Percentiles rank a stretch among this genome's conserved stretches.
These are phyloP conservation scores for Penicillium sp. DNA, from an alignment of 2,329 filamentous ascomycete species.

Conservation along the genomic window DNA sequence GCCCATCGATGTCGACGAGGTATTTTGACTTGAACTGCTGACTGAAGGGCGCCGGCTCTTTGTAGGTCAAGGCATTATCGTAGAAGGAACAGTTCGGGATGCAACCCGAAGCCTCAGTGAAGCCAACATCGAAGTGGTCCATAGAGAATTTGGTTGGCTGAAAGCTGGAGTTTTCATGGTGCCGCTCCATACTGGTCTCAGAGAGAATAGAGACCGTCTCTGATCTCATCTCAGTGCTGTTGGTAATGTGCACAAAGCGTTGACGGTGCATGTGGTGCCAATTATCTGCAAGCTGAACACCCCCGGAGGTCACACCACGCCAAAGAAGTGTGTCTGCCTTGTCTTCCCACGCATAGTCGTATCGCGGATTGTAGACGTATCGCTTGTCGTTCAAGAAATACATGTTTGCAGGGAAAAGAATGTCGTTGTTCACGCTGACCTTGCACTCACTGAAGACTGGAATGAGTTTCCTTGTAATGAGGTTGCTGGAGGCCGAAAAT, in stretches of 20 bases:
- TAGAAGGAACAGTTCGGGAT: constrained; percentile 42
- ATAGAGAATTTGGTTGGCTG: constrained; percentile 29
- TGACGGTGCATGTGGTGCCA: constrained; percentile 43
- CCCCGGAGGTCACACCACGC: constrained; percentile 66
- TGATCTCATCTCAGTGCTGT: constrained; percentile 32
- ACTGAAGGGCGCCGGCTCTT: constrained; percentile 31
- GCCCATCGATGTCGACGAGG: constrained; percentile 41
- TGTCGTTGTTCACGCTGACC: constrained; percentile 67
- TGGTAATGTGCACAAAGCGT: constrained; percentile 37
- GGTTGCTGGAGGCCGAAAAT: constrained; percentile 53
- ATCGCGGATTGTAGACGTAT: constrained; percentile 57
- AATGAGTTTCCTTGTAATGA: constrained; percentile 46
- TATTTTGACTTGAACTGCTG: constrained; percentile 40
- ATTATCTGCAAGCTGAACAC: constrained; percentile 49
- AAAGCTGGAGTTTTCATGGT: constrained; percentile 10
- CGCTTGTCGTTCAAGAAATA: constrained; percentile 60
- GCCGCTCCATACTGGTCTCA: constrained; percentile 20
- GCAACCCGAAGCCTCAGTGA: constrained; percentile 35
- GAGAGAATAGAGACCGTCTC: constrained; percentile 29
- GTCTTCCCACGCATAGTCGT: constrained; percentile 58
- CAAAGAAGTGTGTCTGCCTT: constrained; percentile 60
- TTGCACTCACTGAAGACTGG: constrained; percentile 70
- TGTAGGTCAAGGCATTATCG: constrained; percentile 20
- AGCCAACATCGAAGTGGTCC: constrained; percentile 40
- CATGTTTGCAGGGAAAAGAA: constrained; percentile 67